Percentiles rank a stretch among this genome's conserved stretches.
These are phyloP conservation scores for Colletotrichum limetticola DNA, from an alignment of 2,329 filamentous ascomycete genomes.

Conservation along the genomic window DNA sequence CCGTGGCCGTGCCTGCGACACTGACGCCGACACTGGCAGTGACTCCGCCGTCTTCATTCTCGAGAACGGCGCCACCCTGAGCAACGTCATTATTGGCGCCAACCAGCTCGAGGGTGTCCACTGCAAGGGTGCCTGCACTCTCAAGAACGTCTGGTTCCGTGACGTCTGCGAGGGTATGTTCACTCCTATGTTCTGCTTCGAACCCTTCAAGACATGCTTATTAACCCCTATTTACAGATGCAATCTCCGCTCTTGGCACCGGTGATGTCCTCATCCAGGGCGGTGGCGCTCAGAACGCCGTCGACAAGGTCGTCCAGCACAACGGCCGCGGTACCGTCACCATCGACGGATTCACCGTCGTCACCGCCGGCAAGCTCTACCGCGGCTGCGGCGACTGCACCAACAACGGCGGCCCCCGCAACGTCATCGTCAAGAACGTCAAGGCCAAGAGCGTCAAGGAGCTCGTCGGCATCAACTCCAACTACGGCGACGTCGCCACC, in stretches of 20 bases:
- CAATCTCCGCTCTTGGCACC: conserved; percentile 30
- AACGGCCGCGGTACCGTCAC: conserved; percentile 46
- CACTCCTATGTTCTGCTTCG: accelerated
- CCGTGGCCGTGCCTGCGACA: conserved; percentile 36
- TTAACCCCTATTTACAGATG: not conserved
- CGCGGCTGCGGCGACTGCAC: conserved; percentile 56
- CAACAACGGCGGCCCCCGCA: conserved; percentile 33
- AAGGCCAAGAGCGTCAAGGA: conserved; percentile 38
- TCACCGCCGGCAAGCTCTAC: conserved; percentile 55
- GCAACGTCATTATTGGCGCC: conserved; percentile 65
- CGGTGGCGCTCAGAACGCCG: conserved; percentile 46
- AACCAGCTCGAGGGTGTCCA: conserved; percentile 62
- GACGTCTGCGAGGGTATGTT: conserved; percentile 49
- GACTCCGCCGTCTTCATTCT: conserved; percentile 61
- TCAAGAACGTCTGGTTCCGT: conserved; percentile 51
- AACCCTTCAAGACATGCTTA: not conserved
- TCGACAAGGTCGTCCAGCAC: conserved; percentile 48
- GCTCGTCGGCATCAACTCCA: conserved; percentile 55
- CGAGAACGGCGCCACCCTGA: conserved; percentile 59
- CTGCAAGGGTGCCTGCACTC: conserved; percentile 57
- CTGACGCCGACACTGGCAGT: conserved; percentile 36
- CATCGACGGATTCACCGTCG: conserved; percentile 48
- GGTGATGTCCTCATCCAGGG: conserved; percentile 40
- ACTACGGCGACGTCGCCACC: conserved; percentile 44
- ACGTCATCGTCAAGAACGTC: conserved; percentile 35